Conservation (phyloP, 306 rosid species). For the Sicyos baderoa region DNA sequence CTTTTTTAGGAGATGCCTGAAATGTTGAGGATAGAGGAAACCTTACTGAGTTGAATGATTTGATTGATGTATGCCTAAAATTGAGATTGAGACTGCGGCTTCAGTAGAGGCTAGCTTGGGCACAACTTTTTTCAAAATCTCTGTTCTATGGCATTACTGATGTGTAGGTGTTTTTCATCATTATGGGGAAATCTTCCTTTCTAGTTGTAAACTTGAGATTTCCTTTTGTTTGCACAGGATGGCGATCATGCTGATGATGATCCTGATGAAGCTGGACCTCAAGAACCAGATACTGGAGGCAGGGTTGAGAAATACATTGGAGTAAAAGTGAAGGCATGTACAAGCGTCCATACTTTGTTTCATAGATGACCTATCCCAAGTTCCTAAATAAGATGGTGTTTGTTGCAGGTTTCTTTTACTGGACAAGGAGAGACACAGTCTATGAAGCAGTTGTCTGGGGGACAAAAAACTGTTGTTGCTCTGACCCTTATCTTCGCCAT, state of each 20-base stretch:
- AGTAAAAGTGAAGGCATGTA: constrained; percentile 90
- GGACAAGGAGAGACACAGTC: constrained; percentile 99
- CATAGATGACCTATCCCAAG: background rate
- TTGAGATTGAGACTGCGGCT: background rate
- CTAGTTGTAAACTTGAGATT: background rate
- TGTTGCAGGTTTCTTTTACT: constrained; percentile 81
- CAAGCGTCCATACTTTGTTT: constrained; percentile 11
- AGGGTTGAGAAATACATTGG: constrained; percentile 95
- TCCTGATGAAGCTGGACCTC: constrained; percentile 70
- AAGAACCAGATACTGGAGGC: constrained; percentile 74
- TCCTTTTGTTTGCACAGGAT: constrained; percentile 40
- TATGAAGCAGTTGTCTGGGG: constrained; percentile 97
- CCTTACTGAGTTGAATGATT: background rate
- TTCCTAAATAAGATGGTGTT: constrained; percentile 8
- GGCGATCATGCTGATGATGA: constrained; percentile 81
- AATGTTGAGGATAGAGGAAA: background rate
- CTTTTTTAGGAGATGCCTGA: background rate
- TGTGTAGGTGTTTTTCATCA: constrained; percentile 2
- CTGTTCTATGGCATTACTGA: background rate
- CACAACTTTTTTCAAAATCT: background rate
- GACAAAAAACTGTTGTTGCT: constrained; percentile 98
- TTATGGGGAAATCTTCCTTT: background rate
- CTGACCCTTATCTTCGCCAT: constrained; percentile 94
- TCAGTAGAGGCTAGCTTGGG: background rate
- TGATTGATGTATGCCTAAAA: background rate